Conservation (phyloP, 1,139 yeast species). For the Geotrichum fermentans region DNA sequence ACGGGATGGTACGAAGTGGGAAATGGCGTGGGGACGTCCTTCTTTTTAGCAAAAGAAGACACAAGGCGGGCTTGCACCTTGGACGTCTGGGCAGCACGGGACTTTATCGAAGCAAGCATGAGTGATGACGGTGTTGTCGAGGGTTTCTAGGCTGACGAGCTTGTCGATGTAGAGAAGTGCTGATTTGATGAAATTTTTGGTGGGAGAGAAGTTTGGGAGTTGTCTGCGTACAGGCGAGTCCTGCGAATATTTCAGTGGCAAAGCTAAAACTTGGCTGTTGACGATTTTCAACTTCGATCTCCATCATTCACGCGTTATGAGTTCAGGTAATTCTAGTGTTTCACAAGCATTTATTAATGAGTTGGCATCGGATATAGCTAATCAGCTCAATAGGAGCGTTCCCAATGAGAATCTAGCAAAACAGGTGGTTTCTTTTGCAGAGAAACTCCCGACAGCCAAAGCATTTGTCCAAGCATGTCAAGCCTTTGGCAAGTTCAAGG, state of each 20-base stretch:
- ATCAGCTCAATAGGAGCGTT: slow-evolving; percentile 29
- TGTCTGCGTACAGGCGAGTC: background rate
- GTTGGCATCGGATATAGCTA: slow-evolving; percentile 27
- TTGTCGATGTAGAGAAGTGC: background rate
- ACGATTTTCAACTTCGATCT: background rate
- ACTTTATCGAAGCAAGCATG: slow-evolving; percentile 2
- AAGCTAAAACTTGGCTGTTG: background rate
- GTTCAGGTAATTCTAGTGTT: slow-evolving; percentile 7
- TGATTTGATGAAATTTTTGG: slow-evolving; percentile 15
- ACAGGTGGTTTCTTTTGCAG: slow-evolving; percentile 29
- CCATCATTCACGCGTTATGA: slow-evolving; percentile 6
- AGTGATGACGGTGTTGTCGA: background rate
- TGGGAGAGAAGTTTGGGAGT: background rate
- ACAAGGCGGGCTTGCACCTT: slow-evolving; percentile 8
- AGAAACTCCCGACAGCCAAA: slow-evolving; percentile 21
- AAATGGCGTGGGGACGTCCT: slow-evolving; percentile 30
- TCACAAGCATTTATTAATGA: slow-evolving; percentile 20
- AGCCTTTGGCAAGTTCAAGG: slow-evolving; percentile 33
- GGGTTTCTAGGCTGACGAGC: no score
- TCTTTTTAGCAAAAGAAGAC: slow-evolving; percentile 20
- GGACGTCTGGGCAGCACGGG: slow-evolving; percentile 2
- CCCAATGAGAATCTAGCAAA: slow-evolving; percentile 27
- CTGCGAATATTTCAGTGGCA: slow-evolving; percentile 4
- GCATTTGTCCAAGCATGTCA: slow-evolving; percentile 31
- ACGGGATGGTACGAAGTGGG: slow-evolving; percentile 42